Evolutionary conservation across 2,329 filamentous ascomycete genomes (phyloP).

Genomic region (Oidium heveae): DNA sequence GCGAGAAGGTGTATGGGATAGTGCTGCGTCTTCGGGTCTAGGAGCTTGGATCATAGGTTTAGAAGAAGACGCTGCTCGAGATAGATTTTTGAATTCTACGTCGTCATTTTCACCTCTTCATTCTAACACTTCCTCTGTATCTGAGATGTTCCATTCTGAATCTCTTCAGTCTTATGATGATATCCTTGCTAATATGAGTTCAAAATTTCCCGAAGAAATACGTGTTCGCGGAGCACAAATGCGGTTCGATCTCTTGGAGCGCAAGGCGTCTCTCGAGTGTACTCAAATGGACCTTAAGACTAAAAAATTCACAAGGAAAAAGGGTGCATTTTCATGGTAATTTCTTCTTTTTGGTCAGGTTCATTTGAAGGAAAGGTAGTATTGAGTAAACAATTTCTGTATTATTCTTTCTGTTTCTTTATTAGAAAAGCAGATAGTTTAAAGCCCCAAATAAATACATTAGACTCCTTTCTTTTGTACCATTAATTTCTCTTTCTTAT

Average conservation of each 20-base stretch:
- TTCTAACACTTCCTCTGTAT: not conserved
- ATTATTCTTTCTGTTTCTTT: no score
- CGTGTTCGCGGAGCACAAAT: slow-evolving; percentile 5
- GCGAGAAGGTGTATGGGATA: slow-evolving; percentile 42
- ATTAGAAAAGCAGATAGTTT: no score
- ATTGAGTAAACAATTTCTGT: no score
- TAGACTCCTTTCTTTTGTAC: no score
- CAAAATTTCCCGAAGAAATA: slow-evolving; percentile 4
- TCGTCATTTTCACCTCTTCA: no score
- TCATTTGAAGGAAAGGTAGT: no score
- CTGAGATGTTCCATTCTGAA: not conserved
- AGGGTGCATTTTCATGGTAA: slow-evolving; percentile 1
- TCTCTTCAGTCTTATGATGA: not conserved
- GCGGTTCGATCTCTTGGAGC: slow-evolving; percentile 5
- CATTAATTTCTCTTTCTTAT: no score
- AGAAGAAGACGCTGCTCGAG: slow-evolving; percentile 5
- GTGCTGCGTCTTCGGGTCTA: slow-evolving; percentile 3
- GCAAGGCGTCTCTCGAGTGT: slow-evolving; percentile 4
- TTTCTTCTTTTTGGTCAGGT: no score
- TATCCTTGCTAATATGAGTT: not conserved
- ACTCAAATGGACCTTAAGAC: slow-evolving; percentile 5
- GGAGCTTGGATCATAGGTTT: slow-evolving; percentile 6
- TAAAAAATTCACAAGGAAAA: slow-evolving; percentile 1
- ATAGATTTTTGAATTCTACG: not conserved
- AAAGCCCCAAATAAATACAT: no score